A percentile compares a stretch with the other conserved stretches of the same genome.
phyloP scores from a whole-genome alignment of 371 early-diverging fungal genomes.

The Vairimorpha apis region DNA sequence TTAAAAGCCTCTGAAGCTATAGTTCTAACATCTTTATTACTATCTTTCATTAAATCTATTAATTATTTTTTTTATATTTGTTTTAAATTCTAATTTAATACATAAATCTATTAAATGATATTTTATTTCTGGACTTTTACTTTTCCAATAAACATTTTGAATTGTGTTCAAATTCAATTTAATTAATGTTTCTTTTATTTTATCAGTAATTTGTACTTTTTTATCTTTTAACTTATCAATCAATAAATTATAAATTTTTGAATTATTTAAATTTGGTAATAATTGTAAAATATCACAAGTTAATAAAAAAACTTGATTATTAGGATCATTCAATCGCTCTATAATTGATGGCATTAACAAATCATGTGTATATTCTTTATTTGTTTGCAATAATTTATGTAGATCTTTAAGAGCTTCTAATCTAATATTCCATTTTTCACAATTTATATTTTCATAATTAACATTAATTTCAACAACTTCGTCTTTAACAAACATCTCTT shows the following conservation, averaged over 20 bases:
- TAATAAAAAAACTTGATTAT: slow-evolving; percentile 37
- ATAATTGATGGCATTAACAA: neutral
- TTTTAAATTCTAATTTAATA: neutral
- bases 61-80: slow-evolving; percentile 8
- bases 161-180: neutral
- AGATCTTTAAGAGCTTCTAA: slow-evolving; percentile 21
- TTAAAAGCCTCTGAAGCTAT: slow-evolving; percentile 15
- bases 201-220: slow-evolving; percentile 21
- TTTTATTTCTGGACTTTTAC: slow-evolving; percentile 49
- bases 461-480: neutral
- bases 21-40: slow-evolving; percentile 14
- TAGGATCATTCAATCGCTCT: slow-evolving; percentile 26
- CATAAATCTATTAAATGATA: slow-evolving; percentile 24
- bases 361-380: neutral
- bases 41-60: slow-evolving; percentile 19
- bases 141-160: neutral
- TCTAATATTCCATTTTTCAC: slow-evolving; percentile 36
- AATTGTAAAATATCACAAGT: slow-evolving; percentile 9
- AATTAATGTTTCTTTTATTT: slow-evolving; percentile 39
- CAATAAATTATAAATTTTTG: slow-evolving; percentile 14
- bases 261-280: neutral
- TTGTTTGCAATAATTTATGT: neutral
- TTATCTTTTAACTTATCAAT: slow-evolving; percentile 47
- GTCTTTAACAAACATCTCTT: slow-evolving; percentile 24
- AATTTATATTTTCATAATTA: neutral